Evolutionary conservation across 1,284 basidiomycete species (phyloP).

Genomic region (Hymenochaete sp.): DNA sequence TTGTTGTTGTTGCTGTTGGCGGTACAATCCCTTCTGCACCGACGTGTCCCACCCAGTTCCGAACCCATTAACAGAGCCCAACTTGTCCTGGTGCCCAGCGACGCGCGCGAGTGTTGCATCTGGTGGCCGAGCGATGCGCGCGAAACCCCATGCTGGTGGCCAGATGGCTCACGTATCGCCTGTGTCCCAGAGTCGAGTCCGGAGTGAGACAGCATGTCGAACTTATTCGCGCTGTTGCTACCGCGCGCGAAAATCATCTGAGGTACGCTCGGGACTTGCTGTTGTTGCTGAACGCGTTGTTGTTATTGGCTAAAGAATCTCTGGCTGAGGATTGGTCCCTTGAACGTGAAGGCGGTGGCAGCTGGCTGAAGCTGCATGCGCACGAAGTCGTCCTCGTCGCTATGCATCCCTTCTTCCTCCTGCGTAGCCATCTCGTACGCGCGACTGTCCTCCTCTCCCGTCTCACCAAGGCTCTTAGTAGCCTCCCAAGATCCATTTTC

Average conservation of each 20-base stretch:
- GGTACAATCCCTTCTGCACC: too few relatives aligned
- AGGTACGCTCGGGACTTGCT: too few relatives aligned
- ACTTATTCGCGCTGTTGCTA: too few relatives aligned
- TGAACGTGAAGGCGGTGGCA: too few relatives aligned
- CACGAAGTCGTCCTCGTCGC: constrained; percentile 31
- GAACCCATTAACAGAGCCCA: constrained; percentile 24
- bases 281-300: constrained; percentile 13
- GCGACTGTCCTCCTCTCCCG: constrained; percentile 22
- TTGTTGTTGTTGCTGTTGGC: constrained; percentile 10
- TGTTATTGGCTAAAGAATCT: constrained; percentile 13
- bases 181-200: constrained; percentile 13
- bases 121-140: constrained; percentile 16
- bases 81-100: constrained; percentile 23
- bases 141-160: constrained; percentile 13
- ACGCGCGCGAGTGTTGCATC: constrained; percentile 1
- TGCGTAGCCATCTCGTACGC: constrained; percentile 32
- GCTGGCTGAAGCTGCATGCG: constrained; percentile 10
- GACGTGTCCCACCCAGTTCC: constrained; percentile 5
- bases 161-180: constrained; percentile 17
- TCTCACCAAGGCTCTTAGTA: constrained; percentile 12
- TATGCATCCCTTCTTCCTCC: constrained; percentile 36
- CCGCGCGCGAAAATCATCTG: constrained; percentile 11
- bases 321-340: too few relatives aligned
- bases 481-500: constrained; percentile 11
- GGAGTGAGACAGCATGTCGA: constrained; percentile 13